Conservation (phyloP, 352 stramenopile species). For the Pythium oligandrum region DNA sequence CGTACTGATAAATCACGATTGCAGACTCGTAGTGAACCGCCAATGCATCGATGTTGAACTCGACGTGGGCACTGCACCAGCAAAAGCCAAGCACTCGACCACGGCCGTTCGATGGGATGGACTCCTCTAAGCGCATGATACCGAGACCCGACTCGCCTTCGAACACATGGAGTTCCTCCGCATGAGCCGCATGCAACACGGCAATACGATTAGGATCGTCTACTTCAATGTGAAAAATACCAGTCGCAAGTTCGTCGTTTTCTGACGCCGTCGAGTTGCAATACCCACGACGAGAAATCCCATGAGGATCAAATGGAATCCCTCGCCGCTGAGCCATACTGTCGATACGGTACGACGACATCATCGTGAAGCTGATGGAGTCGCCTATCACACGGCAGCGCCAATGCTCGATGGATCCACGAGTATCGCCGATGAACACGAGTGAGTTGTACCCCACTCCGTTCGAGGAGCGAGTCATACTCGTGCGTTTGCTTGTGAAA, state of each 20-base stretch:
- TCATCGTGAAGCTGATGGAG: constrained; percentile 67
- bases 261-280: constrained; percentile 9
- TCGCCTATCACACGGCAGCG: constrained; percentile 47
- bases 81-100: constrained; percentile 64
- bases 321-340: constrained; percentile 16
- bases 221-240: constrained; percentile 74
- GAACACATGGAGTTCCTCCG: constrained; percentile 58
- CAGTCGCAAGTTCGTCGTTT: constrained; percentile 2
- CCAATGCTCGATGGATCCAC: constrained; percentile 68
- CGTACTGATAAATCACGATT: constrained; percentile 80
- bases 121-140: constrained; percentile 69
- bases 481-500: constrained; percentile 47
- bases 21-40: constrained; percentile 63
- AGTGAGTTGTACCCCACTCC: constrained; percentile 58
- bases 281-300: constrained; percentile 34
- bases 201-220: constrained; percentile 81
- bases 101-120: constrained; percentile 45
- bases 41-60: constrained; percentile 80
- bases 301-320: constrained; percentile 5
- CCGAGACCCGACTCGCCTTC: constrained; percentile 78
- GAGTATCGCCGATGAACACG: constrained; percentile 64
- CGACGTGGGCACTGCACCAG: constrained; percentile 77
- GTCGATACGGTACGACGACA: constrained; percentile 33
- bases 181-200: constrained; percentile 43
- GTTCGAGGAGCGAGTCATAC: constrained; percentile 4